Conservation (phyloP, 2,329 filamentous ascomycete species). For the Pyricularia pennisetigena region DNA sequence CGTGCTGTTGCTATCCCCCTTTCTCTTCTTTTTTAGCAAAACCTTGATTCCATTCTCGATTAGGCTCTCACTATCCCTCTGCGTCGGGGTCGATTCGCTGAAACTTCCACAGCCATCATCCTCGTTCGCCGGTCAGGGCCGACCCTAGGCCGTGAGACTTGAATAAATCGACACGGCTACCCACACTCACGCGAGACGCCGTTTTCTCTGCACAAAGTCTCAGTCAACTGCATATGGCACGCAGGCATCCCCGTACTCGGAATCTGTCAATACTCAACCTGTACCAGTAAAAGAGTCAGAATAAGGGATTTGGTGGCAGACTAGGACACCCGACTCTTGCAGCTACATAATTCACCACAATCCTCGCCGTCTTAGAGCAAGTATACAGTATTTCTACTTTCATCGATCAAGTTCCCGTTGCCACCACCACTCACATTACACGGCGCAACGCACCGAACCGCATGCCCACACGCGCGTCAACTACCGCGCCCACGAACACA, state of each 20-base stretch:
- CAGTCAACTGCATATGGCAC: background rate
- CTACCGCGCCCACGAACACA: too few species aligned
- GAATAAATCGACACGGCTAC: background rate
- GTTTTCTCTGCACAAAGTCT: conserved; percentile 9
- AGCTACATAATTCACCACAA: background rate
- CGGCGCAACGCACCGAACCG: background rate
- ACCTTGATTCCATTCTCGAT: background rate
- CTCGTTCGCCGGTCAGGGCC: background rate
- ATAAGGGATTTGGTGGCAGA: background rate
- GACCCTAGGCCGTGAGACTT: conserved; percentile 1
- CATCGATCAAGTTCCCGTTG: background rate
- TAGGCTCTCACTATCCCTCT: background rate
- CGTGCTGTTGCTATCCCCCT: background rate
- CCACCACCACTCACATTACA: background rate
- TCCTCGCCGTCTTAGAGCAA: background rate
- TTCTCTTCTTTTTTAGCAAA: background rate
- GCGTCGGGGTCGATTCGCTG: background rate
- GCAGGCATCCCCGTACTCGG: background rate
- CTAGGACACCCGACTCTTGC: background rate
- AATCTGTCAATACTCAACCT: background rate
- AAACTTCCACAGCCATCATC: background rate
- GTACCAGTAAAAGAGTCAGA: background rate
- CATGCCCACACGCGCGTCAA: background rate
- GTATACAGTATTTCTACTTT: background rate
- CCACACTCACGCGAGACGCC: conserved; percentile 2